Evolutionary conservation across 179 eudicot genomes (phyloP).

Genomic region (Silene vulgaris): DNA sequence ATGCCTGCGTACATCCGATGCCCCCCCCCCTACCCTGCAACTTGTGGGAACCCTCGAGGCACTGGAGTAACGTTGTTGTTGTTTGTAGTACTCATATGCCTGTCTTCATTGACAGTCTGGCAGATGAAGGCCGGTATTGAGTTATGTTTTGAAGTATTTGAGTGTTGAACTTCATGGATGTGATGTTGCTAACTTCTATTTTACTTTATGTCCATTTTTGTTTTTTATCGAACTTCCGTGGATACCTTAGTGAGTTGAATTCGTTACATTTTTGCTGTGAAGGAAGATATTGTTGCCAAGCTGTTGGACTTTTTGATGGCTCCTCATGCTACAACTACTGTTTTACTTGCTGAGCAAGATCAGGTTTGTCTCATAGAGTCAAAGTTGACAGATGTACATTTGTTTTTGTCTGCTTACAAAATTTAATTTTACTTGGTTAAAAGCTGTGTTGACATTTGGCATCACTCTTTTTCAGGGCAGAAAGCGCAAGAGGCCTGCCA

Average conservation of each 20-base stretch:
- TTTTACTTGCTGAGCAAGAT: slow-evolving; percentile 76
- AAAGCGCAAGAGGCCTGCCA: slow-evolving; percentile 67
- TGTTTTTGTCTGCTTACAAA: slow-evolving; percentile 6
- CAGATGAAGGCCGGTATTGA: neutral
- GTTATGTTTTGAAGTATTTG: slow-evolving; percentile 8
- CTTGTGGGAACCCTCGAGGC: no score
- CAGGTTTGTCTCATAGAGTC: slow-evolving; percentile 46
- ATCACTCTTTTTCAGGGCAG: slow-evolving; percentile 50
- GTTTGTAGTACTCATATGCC: no score
- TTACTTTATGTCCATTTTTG: neutral
- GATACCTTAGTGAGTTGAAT: slow-evolving; percentile 10
- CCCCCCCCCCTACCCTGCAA: no score
- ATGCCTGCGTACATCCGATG: no score
- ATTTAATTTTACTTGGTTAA: neutral
- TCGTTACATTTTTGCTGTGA: slow-evolving; percentile 17
- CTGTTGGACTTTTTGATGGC: slow-evolving; percentile 77
- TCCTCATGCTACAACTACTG: slow-evolving; percentile 78
- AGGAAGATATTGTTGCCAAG: slow-evolving; percentile 76
- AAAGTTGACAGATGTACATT: slow-evolving; percentile 6
- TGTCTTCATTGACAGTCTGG: neutral
- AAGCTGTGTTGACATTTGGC: slow-evolving; percentile 17
- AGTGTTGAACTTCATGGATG: neutral
- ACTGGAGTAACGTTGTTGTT: no score
- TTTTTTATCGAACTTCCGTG: slow-evolving; percentile 9
- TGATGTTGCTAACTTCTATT: neutral